phyloP scores from a whole-genome alignment of 805 yeast species.

The Yarrowia hollandica region DNA sequence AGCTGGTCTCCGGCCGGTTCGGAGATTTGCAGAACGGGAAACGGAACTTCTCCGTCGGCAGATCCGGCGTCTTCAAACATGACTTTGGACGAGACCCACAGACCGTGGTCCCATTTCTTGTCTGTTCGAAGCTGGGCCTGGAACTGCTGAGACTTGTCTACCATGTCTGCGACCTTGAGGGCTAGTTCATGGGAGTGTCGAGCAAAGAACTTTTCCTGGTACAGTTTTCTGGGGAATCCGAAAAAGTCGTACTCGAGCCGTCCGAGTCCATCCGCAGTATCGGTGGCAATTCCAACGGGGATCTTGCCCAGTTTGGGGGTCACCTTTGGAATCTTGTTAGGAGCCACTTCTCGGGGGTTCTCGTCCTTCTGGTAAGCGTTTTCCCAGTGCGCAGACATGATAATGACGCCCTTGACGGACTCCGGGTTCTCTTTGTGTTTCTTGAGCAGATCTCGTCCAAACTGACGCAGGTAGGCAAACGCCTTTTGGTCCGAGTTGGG shows the following conservation, averaged over 20 bases:
- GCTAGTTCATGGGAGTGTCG: constrained; percentile 49
- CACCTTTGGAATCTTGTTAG: constrained; percentile 13
- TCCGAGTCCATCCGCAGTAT: constrained; percentile 44
- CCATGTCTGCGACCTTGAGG: constrained; percentile 45
- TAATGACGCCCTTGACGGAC: constrained; percentile 53
- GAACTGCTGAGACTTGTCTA: constrained; percentile 47
- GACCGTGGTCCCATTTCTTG: constrained; percentile 83
- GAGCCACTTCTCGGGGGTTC: constrained; percentile 28
- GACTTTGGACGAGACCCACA: constrained; percentile 76
- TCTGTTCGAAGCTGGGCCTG: constrained; percentile 43
- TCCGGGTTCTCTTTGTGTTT: constrained; percentile 48
- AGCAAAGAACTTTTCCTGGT: constrained; percentile 61
- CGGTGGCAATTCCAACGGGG: constrained; percentile 39
- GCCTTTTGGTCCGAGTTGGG: constrained; percentile 61
- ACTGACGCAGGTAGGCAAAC: constrained; percentile 48
- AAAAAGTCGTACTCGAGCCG: constrained; percentile 68
- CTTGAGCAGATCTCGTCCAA: constrained; percentile 54
- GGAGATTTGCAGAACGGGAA: constrained; percentile 48
- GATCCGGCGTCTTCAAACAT: constrained; percentile 52
- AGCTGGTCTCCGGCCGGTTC: constrained; percentile 34
- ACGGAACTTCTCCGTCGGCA: constrained; percentile 39
- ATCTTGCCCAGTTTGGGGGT: constrained; percentile 11
- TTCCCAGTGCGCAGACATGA: constrained; percentile 82
- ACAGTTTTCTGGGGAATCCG: constrained; percentile 68
- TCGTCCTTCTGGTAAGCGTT: constrained; percentile 30